Evolutionary conservation across 1,284 basidiomycete genomes (phyloP).

Genomic region (Tranzscheliella williamsii): DNA sequence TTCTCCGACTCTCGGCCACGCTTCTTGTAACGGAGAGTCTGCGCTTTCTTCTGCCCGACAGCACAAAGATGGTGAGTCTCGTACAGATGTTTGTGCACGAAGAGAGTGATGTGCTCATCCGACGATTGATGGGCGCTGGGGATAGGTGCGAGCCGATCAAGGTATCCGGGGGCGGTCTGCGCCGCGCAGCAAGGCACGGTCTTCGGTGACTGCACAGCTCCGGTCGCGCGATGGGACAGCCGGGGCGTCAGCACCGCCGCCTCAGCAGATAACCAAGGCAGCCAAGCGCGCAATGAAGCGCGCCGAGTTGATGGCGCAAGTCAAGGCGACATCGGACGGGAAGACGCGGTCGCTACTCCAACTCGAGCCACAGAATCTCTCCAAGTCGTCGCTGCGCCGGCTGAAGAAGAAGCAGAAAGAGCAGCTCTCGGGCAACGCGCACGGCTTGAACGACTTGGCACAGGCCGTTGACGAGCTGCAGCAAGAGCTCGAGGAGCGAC

Average conservation of each 20-base stretch:
- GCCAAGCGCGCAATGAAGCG: conserved; percentile 45
- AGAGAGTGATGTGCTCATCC: no score
- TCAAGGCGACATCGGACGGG: conserved; percentile 5
- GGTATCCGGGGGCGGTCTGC: conserved; percentile 1
- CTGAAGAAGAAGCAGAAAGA: conserved; percentile 48
- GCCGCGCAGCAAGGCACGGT: conserved; percentile 8
- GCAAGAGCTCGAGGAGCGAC: conserved; percentile 11
- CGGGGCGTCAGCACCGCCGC: conserved; percentile 5
- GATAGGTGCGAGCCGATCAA: conserved; percentile 1
- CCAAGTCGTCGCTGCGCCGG: conserved; percentile 46
- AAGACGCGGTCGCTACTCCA: conserved; percentile 9
- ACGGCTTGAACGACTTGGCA: conserved; percentile 46
- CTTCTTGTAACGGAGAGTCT: no score
- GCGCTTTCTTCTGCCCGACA: no score
- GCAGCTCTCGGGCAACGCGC: conserved; percentile 46
- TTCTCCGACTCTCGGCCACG: no score
- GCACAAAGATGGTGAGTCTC: no score
- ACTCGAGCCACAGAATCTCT: conserved; percentile 16
- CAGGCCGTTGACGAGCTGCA: conserved; percentile 34
- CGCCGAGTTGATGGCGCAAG: conserved; percentile 37
- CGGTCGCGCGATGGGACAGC: conserved; percentile 5
- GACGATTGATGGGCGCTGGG: no score
- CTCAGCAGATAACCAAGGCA: conserved; percentile 38
- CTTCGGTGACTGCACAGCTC: conserved; percentile 14
- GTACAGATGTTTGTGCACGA: no score